Percentiles rank a stretch among this genome's conserved stretches.
Evolutionary conservation across 2,329 filamentous ascomycete species (phyloP).

Genomic region (Xylaria sp.): DNA sequence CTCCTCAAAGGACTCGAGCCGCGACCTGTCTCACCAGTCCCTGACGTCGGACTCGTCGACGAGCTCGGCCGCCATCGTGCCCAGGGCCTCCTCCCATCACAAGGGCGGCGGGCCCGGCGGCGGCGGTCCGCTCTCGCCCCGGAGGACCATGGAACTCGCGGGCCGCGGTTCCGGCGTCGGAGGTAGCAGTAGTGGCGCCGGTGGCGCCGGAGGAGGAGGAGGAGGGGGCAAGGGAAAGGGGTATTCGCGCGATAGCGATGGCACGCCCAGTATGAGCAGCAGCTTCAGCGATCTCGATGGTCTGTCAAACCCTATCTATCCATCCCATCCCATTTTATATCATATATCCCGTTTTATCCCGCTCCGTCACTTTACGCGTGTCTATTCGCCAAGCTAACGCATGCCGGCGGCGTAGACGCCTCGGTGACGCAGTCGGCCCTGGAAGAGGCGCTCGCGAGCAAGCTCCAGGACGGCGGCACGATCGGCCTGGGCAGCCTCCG

Average conservation of each 20-base stretch:
- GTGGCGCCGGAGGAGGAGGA: too few species aligned
- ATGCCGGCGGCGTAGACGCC: slow-evolving; percentile 62
- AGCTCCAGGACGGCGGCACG: slow-evolving; percentile 63
- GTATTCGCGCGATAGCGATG: slow-evolving; percentile 66
- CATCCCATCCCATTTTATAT: slow-evolving; percentile 5
- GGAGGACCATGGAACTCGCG: slow-evolving; percentile 60
- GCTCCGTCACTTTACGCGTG: slow-evolving; percentile 6
- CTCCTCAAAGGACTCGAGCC: slow-evolving; percentile 34
- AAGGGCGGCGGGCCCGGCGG: slow-evolving; percentile 43
- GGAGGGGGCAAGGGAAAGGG: slow-evolving; percentile 54
- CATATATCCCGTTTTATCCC: slow-evolving; percentile 8
- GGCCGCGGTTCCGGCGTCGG: slow-evolving; percentile 57
- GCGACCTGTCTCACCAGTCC: slow-evolving; percentile 46
- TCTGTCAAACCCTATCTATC: too few species aligned
- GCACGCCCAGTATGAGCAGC: slow-evolving; percentile 79
- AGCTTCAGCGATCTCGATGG: slow-evolving; percentile 86
- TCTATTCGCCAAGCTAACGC: slow-evolving; percentile 14
- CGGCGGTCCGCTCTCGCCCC: slow-evolving; percentile 57
- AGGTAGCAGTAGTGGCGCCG: too few species aligned
- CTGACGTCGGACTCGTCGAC: slow-evolving; percentile 67
- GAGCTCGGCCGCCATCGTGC: slow-evolving; percentile 50
- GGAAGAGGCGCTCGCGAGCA: slow-evolving; percentile 75
- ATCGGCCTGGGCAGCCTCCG: slow-evolving; percentile 58
- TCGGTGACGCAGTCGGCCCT: slow-evolving; percentile 80
- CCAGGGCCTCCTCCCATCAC: slow-evolving; percentile 38